phyloP scores from a whole-genome alignment of 2,329 filamentous ascomycete species.

The Cyanodermella asteris region DNA sequence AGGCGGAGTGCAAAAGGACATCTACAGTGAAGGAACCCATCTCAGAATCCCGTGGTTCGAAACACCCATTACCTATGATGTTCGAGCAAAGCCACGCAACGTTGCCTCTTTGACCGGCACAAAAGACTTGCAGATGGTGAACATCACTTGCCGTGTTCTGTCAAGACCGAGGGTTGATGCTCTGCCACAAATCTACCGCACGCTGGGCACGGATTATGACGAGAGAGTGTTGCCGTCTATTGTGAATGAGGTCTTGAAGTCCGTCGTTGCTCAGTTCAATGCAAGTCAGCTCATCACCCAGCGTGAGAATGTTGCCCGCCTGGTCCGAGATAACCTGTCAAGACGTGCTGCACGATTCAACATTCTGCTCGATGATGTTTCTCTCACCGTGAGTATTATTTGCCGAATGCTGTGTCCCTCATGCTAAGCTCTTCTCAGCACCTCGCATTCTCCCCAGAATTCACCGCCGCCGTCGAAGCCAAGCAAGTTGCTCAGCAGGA shows the following conservation, averaged over 20 bases:
- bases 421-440: conserved; percentile 22
- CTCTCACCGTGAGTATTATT: conserved; percentile 50
- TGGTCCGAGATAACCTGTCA: conserved; percentile 84
- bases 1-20: conserved; percentile 85
- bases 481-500: conserved; percentile 65
- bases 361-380: conserved; percentile 92
- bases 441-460: conserved; percentile 47
- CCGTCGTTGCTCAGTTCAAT: conserved; percentile 96
- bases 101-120: conserved; percentile 93
- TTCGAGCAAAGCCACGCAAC: conserved; percentile 90
- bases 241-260: conserved; percentile 96
- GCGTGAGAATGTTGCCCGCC: conserved; percentile 80
- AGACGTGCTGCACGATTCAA: conserved; percentile 87
- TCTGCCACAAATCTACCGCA: conserved; percentile 91
- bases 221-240: conserved; percentile 93
- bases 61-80: conserved; percentile 89
- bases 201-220: conserved; percentile 85
- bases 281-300: conserved; percentile 96
- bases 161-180: conserved; percentile 72
- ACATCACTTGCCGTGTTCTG: conserved; percentile 98
- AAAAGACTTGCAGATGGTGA: conserved; percentile 99
- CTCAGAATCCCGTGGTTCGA: conserved; percentile 92
- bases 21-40: conserved; percentile 92
- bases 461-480: conserved; percentile 46
- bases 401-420: background rate